A percentile compares a stretch with the other conserved stretches of the same genome.
These are phyloP conservation scores for Helianthus annuus DNA, from an alignment of 129 eudicot species.

Conservation along the genomic window HanXRQr2.0-SUNRISE NC_035441.2:69892119-69892618, in stretches of 20 bases:
- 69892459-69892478: neutral
- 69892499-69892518: too few species aligned
- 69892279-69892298: neutral
- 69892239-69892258: conserved; percentile 5
- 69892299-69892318: too few species aligned
- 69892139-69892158: neutral
- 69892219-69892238: neutral
- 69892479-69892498: neutral
- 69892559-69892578: too few species aligned
- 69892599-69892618: too few species aligned
- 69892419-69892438: neutral
- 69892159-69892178: conserved; percentile 17
- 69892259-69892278: neutral
- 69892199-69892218: neutral
- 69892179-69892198: neutral
- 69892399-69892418: neutral
- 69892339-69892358: neutral
- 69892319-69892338: neutral
- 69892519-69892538: too few species aligned
- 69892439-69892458: conserved; percentile 1
- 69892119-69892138: neutral
- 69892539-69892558: too few species aligned
- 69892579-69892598: too few species aligned
- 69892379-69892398: too few species aligned
- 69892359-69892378: too few species aligned